These are phyloP conservation scores for Cladobotryum mycophilum DNA, from an alignment of 2,329 filamentous ascomycete genomes.

Conservation along the genomic window DNA sequence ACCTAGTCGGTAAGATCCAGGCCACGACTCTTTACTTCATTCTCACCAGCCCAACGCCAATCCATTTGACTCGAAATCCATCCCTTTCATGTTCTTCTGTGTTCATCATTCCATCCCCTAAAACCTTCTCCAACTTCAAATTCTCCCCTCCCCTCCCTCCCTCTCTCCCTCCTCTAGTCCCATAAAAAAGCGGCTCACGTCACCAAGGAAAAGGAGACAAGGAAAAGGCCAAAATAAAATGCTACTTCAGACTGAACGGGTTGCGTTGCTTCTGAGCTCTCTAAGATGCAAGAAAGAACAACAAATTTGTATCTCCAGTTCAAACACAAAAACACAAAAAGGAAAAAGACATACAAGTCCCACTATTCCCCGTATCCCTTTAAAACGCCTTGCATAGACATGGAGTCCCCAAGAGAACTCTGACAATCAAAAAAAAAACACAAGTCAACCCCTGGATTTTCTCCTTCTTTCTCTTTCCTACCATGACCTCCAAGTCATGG, in stretches of 20 bases:
- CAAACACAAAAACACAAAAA: constrained; percentile 15
- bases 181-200: background rate
- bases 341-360: constrained; percentile 17
- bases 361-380: constrained; percentile 16
- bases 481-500: constrained; percentile 6
- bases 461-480: constrained; percentile 6
- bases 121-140: background rate
- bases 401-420: constrained; percentile 15
- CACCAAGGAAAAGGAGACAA: constrained; percentile 2
- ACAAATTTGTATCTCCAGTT: background rate
- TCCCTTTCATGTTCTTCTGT: background rate
- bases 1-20: too few species aligned
- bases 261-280: constrained; percentile 24
- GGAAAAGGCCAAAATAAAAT: constrained; percentile 9
- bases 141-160: constrained; percentile 1
- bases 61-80: background rate
- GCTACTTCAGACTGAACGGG: constrained; percentile 21
- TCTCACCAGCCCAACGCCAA: constrained; percentile 9
- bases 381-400: constrained; percentile 30
- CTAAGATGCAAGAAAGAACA: constrained; percentile 20
- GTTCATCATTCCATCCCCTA: background rate
- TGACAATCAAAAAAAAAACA: background rate
- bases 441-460: background rate
- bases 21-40: constrained; percentile 1
- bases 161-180: background rate